phyloP scores from a whole-genome alignment of 2,329 filamentous ascomycete genomes.

The Pseudogymnoascus sp. region DNA sequence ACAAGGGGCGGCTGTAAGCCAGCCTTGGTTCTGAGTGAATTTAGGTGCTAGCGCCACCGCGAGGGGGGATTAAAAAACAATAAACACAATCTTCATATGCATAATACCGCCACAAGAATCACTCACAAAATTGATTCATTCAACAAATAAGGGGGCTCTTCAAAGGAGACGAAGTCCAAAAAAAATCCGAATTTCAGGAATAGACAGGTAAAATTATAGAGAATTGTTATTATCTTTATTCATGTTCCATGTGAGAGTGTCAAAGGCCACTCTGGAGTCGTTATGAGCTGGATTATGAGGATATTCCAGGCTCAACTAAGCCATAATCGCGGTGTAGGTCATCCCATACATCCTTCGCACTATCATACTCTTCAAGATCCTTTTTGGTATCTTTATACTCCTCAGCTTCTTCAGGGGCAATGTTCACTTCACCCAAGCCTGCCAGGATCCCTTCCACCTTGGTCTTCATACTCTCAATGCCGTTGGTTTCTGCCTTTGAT shows the following conservation, averaged over 20 bases:
- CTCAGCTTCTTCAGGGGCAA: background rate
- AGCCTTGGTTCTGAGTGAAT: background rate
- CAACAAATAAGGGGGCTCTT: background rate
- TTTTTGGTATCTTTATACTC: background rate
- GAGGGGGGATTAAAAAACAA: background rate
- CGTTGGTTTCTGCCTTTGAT: constrained; percentile 63
- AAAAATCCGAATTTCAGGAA: background rate
- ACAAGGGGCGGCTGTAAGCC: background rate
- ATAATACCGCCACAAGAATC: background rate
- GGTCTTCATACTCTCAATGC: constrained; percentile 56
- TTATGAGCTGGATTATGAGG: background rate
- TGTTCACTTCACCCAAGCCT: background rate
- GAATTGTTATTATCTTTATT: background rate
- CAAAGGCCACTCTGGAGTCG: background rate
- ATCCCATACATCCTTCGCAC: background rate
- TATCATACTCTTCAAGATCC: background rate
- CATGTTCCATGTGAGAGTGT: background rate
- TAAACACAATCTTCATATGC: background rate
- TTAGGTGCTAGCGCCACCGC: background rate
- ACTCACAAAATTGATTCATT: background rate
- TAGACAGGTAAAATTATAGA: background rate
- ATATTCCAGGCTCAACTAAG: background rate
- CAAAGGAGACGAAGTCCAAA: background rate
- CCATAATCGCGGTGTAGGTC: constrained; percentile 2
- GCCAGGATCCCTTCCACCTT: constrained; percentile 63